phyloP scores from a whole-genome alignment of 2,329 filamentous ascomycete species.

The Xylaria sp. region DNA sequence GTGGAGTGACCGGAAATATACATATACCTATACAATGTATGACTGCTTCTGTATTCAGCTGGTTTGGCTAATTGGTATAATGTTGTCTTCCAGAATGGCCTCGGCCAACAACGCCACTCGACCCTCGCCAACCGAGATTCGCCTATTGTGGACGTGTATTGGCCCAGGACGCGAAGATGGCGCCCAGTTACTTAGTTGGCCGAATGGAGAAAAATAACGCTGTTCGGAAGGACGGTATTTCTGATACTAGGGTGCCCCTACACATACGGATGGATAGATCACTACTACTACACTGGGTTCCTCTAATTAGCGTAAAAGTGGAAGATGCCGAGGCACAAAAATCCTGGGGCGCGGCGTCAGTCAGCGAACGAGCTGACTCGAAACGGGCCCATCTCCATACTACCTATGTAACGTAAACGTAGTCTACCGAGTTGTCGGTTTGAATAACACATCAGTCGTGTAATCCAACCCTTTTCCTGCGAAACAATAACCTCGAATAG shows the following conservation, averaged over 20 bases:
- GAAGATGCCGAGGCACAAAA: slow-evolving; percentile 27
- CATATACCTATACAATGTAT: too few relatives aligned
- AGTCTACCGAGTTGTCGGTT: not conserved
- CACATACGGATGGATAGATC: not conserved
- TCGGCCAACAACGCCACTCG: not conserved
- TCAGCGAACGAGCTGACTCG: not conserved
- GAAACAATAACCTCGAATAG: not conserved
- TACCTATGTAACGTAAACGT: too few relatives aligned
- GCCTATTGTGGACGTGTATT: slow-evolving; percentile 12
- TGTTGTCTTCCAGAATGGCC: too few relatives aligned
- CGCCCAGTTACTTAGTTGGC: not conserved
- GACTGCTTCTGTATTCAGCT: too few relatives aligned
- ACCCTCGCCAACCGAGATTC: slow-evolving; percentile 11
- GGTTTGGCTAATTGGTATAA: too few relatives aligned
- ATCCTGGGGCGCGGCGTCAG: not conserved
- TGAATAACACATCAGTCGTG: not conserved
- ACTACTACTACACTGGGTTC: not conserved
- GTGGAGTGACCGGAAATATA: too few relatives aligned
- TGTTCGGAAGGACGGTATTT: not conserved
- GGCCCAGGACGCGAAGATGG: slow-evolving; percentile 8
- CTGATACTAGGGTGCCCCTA: not conserved
- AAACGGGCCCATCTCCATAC: not conserved
- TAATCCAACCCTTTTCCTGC: not conserved
- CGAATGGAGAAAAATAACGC: not conserved
- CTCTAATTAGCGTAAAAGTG: slow-evolving; percentile 1